Evolutionary conservation across 305 asterid species (phyloP), one percentile per base, ranked within the genome.

Genomic region (Fraxinus velutina): DNA sequence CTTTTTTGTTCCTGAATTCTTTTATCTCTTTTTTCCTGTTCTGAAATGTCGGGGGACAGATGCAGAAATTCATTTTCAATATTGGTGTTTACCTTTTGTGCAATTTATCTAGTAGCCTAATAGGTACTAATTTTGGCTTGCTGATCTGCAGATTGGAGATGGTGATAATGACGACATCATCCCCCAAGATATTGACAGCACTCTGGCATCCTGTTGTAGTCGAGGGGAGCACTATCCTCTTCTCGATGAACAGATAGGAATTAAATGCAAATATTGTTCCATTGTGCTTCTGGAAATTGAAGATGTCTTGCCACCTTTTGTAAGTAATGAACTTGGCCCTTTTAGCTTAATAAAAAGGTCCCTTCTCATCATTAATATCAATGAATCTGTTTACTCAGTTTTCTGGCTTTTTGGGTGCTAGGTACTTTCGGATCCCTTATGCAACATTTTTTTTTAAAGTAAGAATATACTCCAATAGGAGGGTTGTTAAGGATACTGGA

Each of bases 161-260:
- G 90, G 79, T 36, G 87, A 85, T 33, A 77, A 83, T 19, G 89
- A 80, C 30, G 79, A 76, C 17, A 55, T 34, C 7, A 29, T 22
- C 62, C 37, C 83, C 52, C 19, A 17, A 57, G 82, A 78, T 34
- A 78, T 9, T 6, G 84, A 79, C 19, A 76, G 76, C 9, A 81
- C 37, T 64, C 88, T 77, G n/a, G 75, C 39, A 1, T 83, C 76
- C 47, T 73, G 84, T 27, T 95, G 99, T 81, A 24, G 42, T 24
- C 44, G 85, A 83, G 96, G 98, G 22, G 81, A 83, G 29, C 95
- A 93, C 74, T 80, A 86, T 30, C 62, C 37, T 64, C 9, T 87
- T 81, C 84, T 91, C 15, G 93, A 92, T 72, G 99, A 95, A 27
- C 87, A 90, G 44, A 91, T 89, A 7, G 98, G 99, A 71, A 57